Percentiles rank a stretch among this genome's conserved stretches.
Conservation (phyloP, 129 eudicot genomes). For the Chrysanthemum makinoi region DNA sequence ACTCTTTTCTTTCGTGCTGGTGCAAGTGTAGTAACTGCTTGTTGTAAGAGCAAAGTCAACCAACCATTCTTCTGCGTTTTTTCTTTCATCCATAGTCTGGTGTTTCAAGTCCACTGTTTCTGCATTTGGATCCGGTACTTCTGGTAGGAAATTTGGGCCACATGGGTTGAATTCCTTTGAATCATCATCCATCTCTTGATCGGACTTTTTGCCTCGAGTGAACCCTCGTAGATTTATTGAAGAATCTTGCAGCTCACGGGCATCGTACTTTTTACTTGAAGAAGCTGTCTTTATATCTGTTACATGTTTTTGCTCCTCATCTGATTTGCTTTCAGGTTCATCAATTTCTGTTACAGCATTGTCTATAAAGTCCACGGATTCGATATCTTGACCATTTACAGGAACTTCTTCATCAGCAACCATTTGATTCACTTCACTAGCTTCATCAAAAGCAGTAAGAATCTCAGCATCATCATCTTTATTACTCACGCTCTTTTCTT, state of each 20-base stretch:
- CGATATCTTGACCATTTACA: constrained; percentile 14
- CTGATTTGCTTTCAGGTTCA: constrained; percentile 18
- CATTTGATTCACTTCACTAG: constrained; percentile 5
- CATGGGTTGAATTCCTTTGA: constrained; percentile 54
- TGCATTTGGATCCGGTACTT: constrained; percentile 54
- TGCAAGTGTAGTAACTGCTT: constrained; percentile 63
- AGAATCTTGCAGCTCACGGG: constrained; percentile 18
- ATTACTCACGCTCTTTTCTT: constrained; percentile 7
- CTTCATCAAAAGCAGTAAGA: constrained; percentile 11
- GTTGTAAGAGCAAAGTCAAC: constrained; percentile 67
- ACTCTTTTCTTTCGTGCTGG: constrained; percentile 74
- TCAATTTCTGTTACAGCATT: constrained; percentile 16
- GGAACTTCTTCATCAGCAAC: constrained; percentile 6
- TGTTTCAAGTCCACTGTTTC: constrained; percentile 84
- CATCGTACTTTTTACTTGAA: neutral
- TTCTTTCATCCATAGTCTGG: constrained; percentile 67
- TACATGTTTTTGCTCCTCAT: constrained; percentile 23
- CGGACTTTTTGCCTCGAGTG: constrained; percentile 26
- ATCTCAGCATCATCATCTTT: constrained; percentile 11
- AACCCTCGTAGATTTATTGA: constrained; percentile 22
- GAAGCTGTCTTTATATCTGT: neutral
- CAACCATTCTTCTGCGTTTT: constrained; percentile 83
- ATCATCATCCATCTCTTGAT: constrained; percentile 39
- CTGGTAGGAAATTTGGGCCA: constrained; percentile 64
- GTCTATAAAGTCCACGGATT: neutral